These are phyloP conservation scores for Brassica balearica DNA, from an alignment of 441 rosid genomes.

Conservation along the genomic window DNA sequence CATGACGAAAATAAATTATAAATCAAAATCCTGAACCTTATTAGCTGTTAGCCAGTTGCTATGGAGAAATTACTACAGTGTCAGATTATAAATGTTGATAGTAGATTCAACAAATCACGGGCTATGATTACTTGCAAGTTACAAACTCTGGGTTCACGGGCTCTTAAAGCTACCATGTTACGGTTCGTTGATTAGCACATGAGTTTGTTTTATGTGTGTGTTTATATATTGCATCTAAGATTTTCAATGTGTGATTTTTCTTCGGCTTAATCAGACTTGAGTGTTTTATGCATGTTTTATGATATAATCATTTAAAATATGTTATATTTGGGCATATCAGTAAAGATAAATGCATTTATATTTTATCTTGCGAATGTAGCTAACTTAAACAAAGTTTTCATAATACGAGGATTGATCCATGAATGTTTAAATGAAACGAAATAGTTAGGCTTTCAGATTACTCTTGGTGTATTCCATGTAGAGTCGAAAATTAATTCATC, in stretches of 20 bases:
- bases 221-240: not conserved
- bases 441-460: not conserved
- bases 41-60: not conserved
- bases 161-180: conserved; percentile 11
- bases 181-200: conserved; percentile 5
- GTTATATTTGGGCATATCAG: not conserved
- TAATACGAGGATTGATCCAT: not conserved
- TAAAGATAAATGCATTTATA: not conserved
- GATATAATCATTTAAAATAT: not conserved
- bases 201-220: not conserved
- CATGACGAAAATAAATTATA: not conserved
- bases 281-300: not conserved
- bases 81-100: not conserved
- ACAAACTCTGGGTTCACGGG: conserved; percentile 10
- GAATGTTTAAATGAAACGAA: not conserved
- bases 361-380: not conserved
- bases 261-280: not conserved
- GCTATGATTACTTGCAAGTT: not conserved
- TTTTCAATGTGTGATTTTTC: not conserved
- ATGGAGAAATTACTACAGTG: not conserved
- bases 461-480: not conserved
- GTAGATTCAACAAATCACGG: not conserved
- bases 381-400: not conserved
- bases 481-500: not conserved
- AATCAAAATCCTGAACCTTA: not conserved